Percentiles rank a stretch among this genome's conserved stretches.
These are phyloP conservation scores for Sechiopsis laciniata DNA, from an alignment of 306 rosid genomes.

Conservation along the genomic window DNA sequence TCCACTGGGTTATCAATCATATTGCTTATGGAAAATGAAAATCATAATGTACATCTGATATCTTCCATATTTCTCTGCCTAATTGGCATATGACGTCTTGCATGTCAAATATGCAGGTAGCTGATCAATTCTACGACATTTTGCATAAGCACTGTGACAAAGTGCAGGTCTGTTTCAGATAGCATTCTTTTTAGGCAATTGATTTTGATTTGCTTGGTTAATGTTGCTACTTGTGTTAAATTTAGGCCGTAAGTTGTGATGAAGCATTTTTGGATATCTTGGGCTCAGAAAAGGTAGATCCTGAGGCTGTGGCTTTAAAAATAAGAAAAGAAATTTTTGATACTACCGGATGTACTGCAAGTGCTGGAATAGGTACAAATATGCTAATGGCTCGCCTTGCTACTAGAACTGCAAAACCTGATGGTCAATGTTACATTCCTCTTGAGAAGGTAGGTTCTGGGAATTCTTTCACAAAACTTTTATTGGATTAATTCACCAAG, in stretches of 20 bases:
- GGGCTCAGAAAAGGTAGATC: constrained; percentile 50
- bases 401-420: constrained; percentile 88
- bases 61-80: not conserved
- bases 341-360: constrained; percentile 80
- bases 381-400: constrained; percentile 97
- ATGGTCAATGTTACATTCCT: constrained; percentile 80
- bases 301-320: constrained; percentile 55
- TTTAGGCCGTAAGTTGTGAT: constrained; percentile 94
- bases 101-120: constrained; percentile 60
- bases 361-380: constrained; percentile 80
- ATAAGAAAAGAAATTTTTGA: constrained; percentile 69
- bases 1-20: constrained; percentile 9
- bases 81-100: constrained; percentile 18
- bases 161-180: constrained; percentile 60
- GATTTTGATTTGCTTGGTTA: constrained; percentile 20
- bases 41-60: not conserved
- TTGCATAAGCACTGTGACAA: constrained; percentile 69
- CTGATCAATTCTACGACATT: constrained; percentile 75
- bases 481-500: not conserved
- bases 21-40: constrained; percentile 19
- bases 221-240: constrained; percentile 22
- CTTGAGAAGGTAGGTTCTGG: constrained; percentile 43
- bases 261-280: constrained; percentile 86
- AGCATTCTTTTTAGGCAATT: not conserved
- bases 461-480: not conserved